Evolutionary conservation across 1,284 basidiomycete genomes (phyloP), one percentile per base, ranked within the genome.

Genomic region (Microbotryum lychnidis-dioicae): DNA sequence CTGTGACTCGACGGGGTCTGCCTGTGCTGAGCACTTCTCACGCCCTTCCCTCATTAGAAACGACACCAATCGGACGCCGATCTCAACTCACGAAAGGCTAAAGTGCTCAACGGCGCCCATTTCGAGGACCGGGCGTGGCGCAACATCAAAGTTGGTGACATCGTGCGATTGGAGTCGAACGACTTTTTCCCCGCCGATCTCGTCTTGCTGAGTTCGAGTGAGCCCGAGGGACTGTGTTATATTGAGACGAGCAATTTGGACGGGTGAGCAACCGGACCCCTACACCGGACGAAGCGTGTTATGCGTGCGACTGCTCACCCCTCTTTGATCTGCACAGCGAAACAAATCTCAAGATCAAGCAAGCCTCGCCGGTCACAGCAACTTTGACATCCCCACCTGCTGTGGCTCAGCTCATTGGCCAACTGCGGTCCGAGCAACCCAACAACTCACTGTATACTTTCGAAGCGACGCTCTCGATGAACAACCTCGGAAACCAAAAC

Each of bases 281-380:
- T 21, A 5, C 6, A 27, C 27, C 27, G 27, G 5, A 27, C 27
- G 27, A 27, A 27, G 27, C 27, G 27, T 27, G 27, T 27, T 27
- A 46, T 62, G 44, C 65, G 60, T 18, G 16, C 25, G 29, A 1
- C 29, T 20, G 29, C 23, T 10, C 23, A 45, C 49, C 45, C 20
- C 10, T 44, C 9, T 25, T 0, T 16, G 14, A 3, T 37, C n/a
- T 7, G 20, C 47, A 16, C 68, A 91, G 91, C 27, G 94, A 98
- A 79, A 99, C 96, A 6, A 98, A 98, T 73, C 81, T 98, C 69
- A 99, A 98, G 79, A 97, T 98, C 77, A 97, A 98, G 75, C 93
- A 98, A 77, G 90, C 90, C 0, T 87, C 87, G 20, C 81, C 89
- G 0, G 84, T 89, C 29, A 97, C 93, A 0, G 78, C 89, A 0